Evolutionary conservation across 2,329 filamentous ascomycete species (phyloP).

Genomic region (Trichoderma arundinaceum): DNA sequence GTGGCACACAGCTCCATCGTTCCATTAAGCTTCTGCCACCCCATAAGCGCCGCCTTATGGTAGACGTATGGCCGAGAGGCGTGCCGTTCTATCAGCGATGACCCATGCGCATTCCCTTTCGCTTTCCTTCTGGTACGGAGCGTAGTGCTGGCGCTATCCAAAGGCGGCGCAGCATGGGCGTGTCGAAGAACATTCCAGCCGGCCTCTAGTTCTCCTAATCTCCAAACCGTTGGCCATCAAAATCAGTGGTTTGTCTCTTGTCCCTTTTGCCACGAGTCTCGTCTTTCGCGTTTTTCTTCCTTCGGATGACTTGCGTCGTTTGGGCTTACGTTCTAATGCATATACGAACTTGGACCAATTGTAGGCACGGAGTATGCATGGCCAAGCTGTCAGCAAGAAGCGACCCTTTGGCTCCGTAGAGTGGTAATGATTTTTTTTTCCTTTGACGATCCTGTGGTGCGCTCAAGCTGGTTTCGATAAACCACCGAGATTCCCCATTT

Average conservation of each 20-base stretch:
- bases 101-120: slow-evolving; percentile 10
- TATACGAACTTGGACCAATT: slow-evolving; percentile 1
- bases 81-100: slow-evolving; percentile 24
- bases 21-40: slow-evolving; percentile 31
- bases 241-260: background rate
- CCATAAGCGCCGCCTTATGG: slow-evolving; percentile 22
- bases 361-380: background rate
- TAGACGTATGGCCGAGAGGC: slow-evolving; percentile 28
- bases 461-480: slow-evolving; percentile 21
- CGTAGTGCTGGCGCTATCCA: slow-evolving; percentile 1
- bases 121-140: slow-evolving; percentile 6
- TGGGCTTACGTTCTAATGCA: slow-evolving; percentile 11
- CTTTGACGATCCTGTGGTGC: slow-evolving; percentile 11
- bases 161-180: slow-evolving; percentile 1
- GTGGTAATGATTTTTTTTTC: background rate
- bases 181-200: slow-evolving; percentile 21
- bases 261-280: background rate
- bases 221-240: background rate
- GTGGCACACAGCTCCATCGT: slow-evolving; percentile 27
- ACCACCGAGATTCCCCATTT: slow-evolving; percentile 24
- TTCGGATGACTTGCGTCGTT: slow-evolving; percentile 4
- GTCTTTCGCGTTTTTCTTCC: background rate
- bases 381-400: slow-evolving; percentile 17
- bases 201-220: background rate
- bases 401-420: slow-evolving; percentile 5